Base-by-base conservation (phyloP, 306 rosid species). In the Delonix regia region DNA sequence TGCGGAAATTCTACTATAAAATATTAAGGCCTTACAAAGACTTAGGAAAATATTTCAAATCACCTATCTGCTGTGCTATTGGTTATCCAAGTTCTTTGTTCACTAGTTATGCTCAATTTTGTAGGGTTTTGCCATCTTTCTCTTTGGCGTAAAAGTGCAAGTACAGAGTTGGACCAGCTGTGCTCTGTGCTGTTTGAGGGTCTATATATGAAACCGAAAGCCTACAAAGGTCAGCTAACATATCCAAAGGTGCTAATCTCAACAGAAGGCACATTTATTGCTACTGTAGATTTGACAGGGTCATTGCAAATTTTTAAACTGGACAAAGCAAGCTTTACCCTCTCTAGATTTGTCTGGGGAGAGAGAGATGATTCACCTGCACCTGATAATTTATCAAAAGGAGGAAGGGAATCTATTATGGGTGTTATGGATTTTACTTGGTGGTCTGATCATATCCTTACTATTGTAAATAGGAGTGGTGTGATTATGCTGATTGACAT, bases 391-490 rank as follows among this genome's bases (percentile, higher is more conserved):
- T 78, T 76, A 66, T 69, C 81, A 42, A 83, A 70, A 77, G 89
- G 72, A 74, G 81, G 71, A 18, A 69, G 61, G 28, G 85, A 69
- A 66, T 38, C 80, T 67, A 53, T 75, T 18, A 38, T 49, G 57
- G 89, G 78, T 74, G 60, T 82, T 84, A 87, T 92, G 85, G 98
- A 95, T 84, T 93, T 95, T 87, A 86, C 89, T 47, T 95, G 99
- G 99, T 93, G 97, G 99, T 85, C 88, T 80, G 94, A 87, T 80
- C 94, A 88, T 80, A 82, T 91, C 83, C 85, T 95, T 80, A 76
- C 93, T 56, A 59, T 82, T 84, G 88, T 89, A 75, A 87, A 86
- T 77, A 87, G 82, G 76, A 76, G 74, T 78, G 96, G 98, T 14
- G 33, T 76, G 83, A 86, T 90, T 75, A 71, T 77, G 84, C 83